Evolutionary conservation across 2,329 filamentous ascomycete genomes (phyloP).

Genomic region (Rosellinia necatrix): DNA sequence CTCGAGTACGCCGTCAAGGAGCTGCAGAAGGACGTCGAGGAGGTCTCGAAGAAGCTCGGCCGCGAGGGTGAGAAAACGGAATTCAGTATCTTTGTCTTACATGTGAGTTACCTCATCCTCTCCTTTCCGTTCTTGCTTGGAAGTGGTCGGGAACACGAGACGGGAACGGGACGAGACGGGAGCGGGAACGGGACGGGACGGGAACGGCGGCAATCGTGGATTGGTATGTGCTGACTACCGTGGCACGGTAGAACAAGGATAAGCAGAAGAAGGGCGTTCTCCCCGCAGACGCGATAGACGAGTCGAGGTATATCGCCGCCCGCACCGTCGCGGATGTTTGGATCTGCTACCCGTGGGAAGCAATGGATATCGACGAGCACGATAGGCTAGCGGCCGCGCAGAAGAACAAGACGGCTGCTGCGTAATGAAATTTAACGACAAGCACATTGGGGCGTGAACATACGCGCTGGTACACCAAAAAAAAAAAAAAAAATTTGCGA

Average conservation of each 20-base stretch:
- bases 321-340: constrained; percentile 90
- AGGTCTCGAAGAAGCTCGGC: constrained; percentile 74
- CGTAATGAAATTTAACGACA: too few species aligned
- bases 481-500: too few species aligned
- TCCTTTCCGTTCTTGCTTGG: background rate
- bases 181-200: too few species aligned
- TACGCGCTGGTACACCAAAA: too few species aligned
- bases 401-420: constrained; percentile 38
- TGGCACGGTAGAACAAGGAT: constrained; percentile 78
- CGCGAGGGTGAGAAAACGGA: constrained; percentile 73
- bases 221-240: constrained; percentile 1
- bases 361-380: constrained; percentile 90
- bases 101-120: constrained; percentile 62
- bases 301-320: constrained; percentile 80
- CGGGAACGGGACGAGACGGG: too few species aligned
- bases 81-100: constrained; percentile 94
- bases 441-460: too few species aligned
- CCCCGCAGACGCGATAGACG: constrained; percentile 74
- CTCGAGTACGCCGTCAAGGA: constrained; percentile 80
- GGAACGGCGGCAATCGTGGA: background rate
- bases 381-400: constrained; percentile 68
- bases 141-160: too few species aligned
- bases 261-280: constrained; percentile 91
- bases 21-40: constrained; percentile 86
- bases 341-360: constrained; percentile 99